Base-by-base conservation (phyloP, 2,329 filamentous ascomycete genomes). In the Dactylonectria estremocensis region DNA sequence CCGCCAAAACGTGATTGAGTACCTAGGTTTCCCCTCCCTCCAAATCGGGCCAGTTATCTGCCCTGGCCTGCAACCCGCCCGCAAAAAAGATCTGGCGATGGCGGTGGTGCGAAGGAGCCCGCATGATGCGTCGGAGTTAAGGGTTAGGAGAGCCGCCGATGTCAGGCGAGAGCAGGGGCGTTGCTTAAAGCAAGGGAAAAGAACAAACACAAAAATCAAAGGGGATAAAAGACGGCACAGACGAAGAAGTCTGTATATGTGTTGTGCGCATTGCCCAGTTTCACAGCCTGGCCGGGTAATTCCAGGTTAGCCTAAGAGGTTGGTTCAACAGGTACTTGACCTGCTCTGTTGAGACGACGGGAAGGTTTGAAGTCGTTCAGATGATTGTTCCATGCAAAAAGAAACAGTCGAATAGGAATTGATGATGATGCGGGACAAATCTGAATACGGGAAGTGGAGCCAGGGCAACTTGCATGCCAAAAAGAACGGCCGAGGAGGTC, bases 71-170 rank as follows among this genome's bases (percentile, higher is more conserved):
- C 58, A 33, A 43, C 48, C 54, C 37, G 52, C 45, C 18, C 45
- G 60, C 46, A 20, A 45, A 40, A 48, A 61, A 54, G 66, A 64
- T 61, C 66, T 65, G 58, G 61, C 56, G 66, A 61, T 57, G 52
- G 58, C 52, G 46, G 57, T 45, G 53, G 45, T 35, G 50, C 50
- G 45, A 46, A 50, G 53, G 37, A 43, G 55, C 40, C 56, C 31
- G 61, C 49, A 56, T 13, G 33, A 48, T 55, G 65, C 31, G 28
- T 68, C 65, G 65, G 66, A 49, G 53, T 65, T 68, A 61, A 65
- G 56, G 31, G 61, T 33, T 48, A 57, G 46, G 53, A 35, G 48
- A 53, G 53, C 35, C 31, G 53, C 35, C 31, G 60, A 46, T 31
- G 37, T 18, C 10, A 48, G 31, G 40, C 43, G 49, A 24, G 16